Evolutionary conservation across 2,329 filamentous ascomycete species (phyloP).

Genomic region (Cercospora citrullina): DNA sequence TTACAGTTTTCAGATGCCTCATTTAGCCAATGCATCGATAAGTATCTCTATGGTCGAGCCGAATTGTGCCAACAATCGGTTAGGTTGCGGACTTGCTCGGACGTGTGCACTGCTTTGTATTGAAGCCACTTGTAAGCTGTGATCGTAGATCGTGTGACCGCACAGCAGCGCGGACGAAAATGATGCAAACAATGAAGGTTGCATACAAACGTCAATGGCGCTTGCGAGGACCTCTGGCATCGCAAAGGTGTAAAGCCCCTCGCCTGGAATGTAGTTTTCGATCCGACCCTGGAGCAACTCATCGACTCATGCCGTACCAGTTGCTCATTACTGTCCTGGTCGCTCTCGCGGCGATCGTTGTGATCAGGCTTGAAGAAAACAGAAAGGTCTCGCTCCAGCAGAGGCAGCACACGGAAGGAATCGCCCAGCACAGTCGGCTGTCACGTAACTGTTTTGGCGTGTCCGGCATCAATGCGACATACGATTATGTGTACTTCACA

Average conservation of each 20-base stretch:
- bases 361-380: background rate
- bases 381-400: background rate
- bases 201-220: background rate
- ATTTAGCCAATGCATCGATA: background rate
- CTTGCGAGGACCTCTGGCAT: background rate
- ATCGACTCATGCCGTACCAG: background rate
- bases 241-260: background rate
- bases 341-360: background rate
- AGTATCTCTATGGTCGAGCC: background rate
- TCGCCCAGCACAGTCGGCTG: background rate
- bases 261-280: background rate
- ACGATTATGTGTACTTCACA: background rate
- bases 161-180: background rate
- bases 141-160: background rate
- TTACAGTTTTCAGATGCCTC: background rate
- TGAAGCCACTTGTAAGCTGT: background rate
- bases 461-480: background rate
- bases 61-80: background rate
- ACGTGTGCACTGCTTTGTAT: background rate
- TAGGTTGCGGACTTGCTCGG: background rate
- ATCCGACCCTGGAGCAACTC: background rate
- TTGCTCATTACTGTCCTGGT: background rate
- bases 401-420: background rate
- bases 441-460: background rate
- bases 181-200: background rate